Evolutionary conservation across 805 yeast species (phyloP).

Genomic region (Myxozyma melibiosi): DNA sequence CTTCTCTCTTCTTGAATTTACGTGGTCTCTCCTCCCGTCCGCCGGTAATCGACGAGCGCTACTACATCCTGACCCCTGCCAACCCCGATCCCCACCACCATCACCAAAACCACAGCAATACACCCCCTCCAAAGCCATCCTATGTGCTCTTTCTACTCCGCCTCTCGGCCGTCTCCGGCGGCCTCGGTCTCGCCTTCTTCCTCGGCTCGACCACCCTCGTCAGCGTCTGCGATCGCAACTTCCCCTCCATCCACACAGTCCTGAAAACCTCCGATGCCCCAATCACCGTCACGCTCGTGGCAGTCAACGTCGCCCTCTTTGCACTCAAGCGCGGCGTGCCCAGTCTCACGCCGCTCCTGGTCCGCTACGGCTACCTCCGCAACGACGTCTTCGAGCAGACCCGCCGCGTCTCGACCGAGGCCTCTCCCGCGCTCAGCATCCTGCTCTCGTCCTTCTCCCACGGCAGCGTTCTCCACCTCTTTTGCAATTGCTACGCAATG

Average conservation of each 20-base stretch:
- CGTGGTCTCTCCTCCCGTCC: background rate
- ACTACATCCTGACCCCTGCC: background rate
- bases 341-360: constrained; percentile 15
- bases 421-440: constrained; percentile 10
- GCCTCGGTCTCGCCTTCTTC: constrained; percentile 9
- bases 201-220: background rate
- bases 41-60: background rate
- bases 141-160: constrained; percentile 13
- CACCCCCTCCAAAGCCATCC: background rate
- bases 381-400: constrained; percentile 14
- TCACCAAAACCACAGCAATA: background rate
- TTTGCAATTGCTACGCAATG: constrained; percentile 21
- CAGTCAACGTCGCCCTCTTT: constrained; percentile 14
- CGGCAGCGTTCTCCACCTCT: constrained; percentile 19
- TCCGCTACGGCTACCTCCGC: constrained; percentile 23
- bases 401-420: constrained; percentile 7
- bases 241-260: background rate
- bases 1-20: background rate
- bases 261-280: constrained; percentile 16
- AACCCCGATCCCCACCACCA: background rate
- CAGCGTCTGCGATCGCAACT: background rate
- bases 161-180: constrained; percentile 11
- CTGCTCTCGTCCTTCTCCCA: constrained; percentile 27
- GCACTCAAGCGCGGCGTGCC: constrained; percentile 20
- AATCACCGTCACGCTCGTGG: constrained; percentile 19